Evolutionary conservation across 2,329 filamentous ascomycete genomes (phyloP).

Genomic region (Alternaria postmessia): DNA sequence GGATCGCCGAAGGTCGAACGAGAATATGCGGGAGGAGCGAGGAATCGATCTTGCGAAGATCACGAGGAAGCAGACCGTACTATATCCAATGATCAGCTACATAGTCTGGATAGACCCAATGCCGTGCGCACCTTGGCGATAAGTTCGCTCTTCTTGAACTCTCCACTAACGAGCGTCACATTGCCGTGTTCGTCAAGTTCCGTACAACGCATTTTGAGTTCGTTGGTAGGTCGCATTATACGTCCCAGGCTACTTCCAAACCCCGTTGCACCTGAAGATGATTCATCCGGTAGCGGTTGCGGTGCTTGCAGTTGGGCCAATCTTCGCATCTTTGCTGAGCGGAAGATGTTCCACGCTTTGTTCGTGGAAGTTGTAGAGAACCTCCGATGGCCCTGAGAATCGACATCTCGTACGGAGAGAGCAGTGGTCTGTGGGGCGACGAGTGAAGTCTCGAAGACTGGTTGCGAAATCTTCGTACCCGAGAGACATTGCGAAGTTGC

Average conservation of each 20-base stretch:
- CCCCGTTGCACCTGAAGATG: conserved; percentile 55
- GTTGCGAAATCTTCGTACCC: conserved; percentile 1
- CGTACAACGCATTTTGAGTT: conserved; percentile 88
- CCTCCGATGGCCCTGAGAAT: background rate
- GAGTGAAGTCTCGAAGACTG: conserved; percentile 7
- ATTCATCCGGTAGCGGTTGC: conserved; percentile 66
- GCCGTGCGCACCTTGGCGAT: conserved; percentile 78
- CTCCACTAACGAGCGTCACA: conserved; percentile 89
- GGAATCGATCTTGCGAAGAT: conserved; percentile 97
- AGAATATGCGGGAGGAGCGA: conserved; percentile 95
- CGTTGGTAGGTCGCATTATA: conserved; percentile 80
- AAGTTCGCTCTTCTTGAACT: conserved; percentile 97
- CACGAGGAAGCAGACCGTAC: conserved; percentile 92
- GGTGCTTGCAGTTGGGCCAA: conserved; percentile 64
- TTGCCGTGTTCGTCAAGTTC: conserved; percentile 93
- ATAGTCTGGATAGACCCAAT: background rate
- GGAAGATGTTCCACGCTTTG: conserved; percentile 37
- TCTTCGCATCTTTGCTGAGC: conserved; percentile 43
- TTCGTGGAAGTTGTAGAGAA: conserved; percentile 23
- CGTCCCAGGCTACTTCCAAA: conserved; percentile 65
- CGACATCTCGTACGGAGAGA: background rate
- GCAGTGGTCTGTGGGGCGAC: background rate
- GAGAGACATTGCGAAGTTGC: conserved; percentile 13
- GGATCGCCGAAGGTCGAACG: conserved; percentile 88
- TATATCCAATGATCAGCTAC: conserved; percentile 49